Evolutionary conservation across 768 basidiomycete species (phyloP).

Genomic region (Cyclocybe aegerita): DNA sequence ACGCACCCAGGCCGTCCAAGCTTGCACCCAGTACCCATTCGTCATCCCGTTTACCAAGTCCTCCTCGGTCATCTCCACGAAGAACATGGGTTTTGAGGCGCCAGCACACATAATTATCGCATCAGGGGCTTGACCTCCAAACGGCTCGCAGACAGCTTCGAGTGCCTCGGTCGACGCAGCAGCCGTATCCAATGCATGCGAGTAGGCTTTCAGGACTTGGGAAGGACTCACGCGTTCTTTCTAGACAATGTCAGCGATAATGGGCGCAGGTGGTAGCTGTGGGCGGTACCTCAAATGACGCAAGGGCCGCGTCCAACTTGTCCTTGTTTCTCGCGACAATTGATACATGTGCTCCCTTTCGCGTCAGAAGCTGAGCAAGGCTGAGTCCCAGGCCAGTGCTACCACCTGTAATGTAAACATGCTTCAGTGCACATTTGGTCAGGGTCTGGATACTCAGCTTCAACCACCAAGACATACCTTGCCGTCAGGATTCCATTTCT

Average conservation of each 20-base stretch:
- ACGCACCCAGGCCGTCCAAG: constrained; percentile 56
- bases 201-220: constrained; percentile 66
- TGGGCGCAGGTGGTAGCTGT: constrained; percentile 11
- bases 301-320: constrained; percentile 59
- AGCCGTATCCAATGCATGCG: constrained; percentile 60
- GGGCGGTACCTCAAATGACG: constrained; percentile 61
- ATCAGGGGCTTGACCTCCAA: constrained; percentile 65
- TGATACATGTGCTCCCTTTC: constrained; percentile 77
- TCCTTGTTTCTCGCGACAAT: constrained; percentile 78
- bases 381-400: constrained; percentile 79
- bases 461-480: constrained; percentile 4
- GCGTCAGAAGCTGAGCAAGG: constrained; percentile 63
- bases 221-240: constrained; percentile 47
- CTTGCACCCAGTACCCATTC: constrained; percentile 49
- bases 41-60: constrained; percentile 51
- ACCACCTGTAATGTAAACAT: constrained; percentile 85
- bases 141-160: constrained; percentile 51
- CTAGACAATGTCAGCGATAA: constrained; percentile 29
- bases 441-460: too few relatives aligned
- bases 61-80: constrained; percentile 65
- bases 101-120: constrained; percentile 83
- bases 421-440: constrained; percentile 39
- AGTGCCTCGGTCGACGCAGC: constrained; percentile 60
- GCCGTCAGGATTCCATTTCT: constrained; percentile 16
- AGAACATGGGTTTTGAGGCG: constrained; percentile 65